Evolutionary conservation across 176 grass and related monocot genomes (phyloP), one percentile per base, ranked within the genome.

Genomic region (Avena sativa): DNA sequence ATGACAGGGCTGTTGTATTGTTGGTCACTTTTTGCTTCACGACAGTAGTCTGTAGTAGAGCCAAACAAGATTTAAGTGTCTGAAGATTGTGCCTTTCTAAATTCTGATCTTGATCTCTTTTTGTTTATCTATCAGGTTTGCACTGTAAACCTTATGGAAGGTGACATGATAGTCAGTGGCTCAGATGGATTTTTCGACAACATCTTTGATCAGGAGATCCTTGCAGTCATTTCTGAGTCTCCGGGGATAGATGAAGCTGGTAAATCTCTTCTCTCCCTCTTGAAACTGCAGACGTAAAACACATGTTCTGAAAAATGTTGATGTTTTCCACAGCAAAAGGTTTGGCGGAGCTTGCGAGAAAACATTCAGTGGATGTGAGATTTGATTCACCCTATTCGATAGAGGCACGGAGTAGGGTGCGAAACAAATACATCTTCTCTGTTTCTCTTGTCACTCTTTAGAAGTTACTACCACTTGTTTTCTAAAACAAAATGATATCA

Each of bases 161-260:
- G 86, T 70, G 96, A 98, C 65, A 92, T 70, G 57, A 86, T 96
- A 87, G 93, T 98, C 8, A 86, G 93, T 71, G 96, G 93, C 26
- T 98, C 96, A 58, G 96, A 98, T 95, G 96, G 96, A 65, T 78
- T 98, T 58, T 98, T 98, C 62, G 93, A 96, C 59, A 98, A 96
- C 73, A 81, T 98, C 28, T 98, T 98, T 78, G 93, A 98, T 86
- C 77, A 86, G 50, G 96, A 98, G 85, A 98, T 98, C 63, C 19
- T 96, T 84, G 88, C 85, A 30, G 74, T 83, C 65, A 80, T 92
- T 84, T 91, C 92, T 19, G 89, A 85, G 66, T 91, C 91, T 73
- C 46, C 85, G 85, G 89, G 95, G 8, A 91, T 85, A 81, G 53
- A 63, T 48, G 96, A 93, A 74, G 90, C 93, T 83, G 96, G 96